Evolutionary conservation across 2,329 filamentous ascomycete genomes (phyloP).

Genomic region (Tolypocladium sp.): DNA sequence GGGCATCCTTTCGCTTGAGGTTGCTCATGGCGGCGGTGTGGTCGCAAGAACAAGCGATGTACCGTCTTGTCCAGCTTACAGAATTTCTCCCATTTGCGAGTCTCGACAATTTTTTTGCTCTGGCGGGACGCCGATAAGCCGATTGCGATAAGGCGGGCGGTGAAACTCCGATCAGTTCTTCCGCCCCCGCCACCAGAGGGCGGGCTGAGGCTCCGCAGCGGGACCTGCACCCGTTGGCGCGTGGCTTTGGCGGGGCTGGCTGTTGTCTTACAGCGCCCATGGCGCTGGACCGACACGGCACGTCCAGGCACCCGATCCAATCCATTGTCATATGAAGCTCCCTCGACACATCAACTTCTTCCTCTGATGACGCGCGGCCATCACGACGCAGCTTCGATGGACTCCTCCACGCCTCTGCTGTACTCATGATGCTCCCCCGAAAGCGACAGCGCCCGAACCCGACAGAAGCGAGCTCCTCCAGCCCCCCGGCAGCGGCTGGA

Average conservation of each 20-base stretch:
- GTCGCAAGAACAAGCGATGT: constrained; percentile 4
- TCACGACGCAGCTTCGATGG: constrained; percentile 4
- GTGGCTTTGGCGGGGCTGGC: not conserved
- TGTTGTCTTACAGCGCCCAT: not conserved
- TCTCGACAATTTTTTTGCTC: constrained; percentile 19
- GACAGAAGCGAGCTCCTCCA: constrained; percentile 10
- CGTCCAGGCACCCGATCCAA: not conserved
- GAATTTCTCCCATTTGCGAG: not conserved
- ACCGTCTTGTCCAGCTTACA: not conserved
- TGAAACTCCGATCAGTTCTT: constrained; percentile 1
- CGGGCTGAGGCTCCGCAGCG: not conserved
- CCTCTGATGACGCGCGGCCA: not conserved
- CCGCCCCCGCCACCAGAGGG: not conserved
- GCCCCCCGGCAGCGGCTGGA: constrained; percentile 8
- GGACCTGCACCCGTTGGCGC: not conserved
- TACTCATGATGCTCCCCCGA: constrained; percentile 20
- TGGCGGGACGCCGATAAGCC: constrained; percentile 17
- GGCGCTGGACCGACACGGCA: not conserved
- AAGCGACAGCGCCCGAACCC: constrained; percentile 23
- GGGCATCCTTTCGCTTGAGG: constrained; percentile 50
- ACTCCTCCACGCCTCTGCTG: not conserved
- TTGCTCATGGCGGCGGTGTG: constrained; percentile 38
- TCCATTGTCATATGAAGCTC: not conserved
- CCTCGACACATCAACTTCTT: not conserved
- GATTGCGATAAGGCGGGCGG: constrained; percentile 12